A percentile compares a stretch with the other conserved stretches of the same genome.
Conservation (phyloP, 257 asterid genomes). For the Solanum phureja region DNA sequence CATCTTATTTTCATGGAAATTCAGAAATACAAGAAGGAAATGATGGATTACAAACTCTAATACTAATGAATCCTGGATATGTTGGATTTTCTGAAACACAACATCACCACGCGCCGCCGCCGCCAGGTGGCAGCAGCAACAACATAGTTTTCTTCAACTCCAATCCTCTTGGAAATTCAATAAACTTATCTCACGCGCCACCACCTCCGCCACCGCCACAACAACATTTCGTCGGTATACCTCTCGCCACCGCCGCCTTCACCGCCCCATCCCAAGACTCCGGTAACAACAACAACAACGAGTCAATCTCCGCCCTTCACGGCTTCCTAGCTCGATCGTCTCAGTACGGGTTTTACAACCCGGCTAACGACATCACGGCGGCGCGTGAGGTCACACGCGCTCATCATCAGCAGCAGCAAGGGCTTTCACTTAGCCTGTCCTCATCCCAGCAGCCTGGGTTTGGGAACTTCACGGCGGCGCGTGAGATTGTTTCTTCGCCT, state of each 20-base stretch:
- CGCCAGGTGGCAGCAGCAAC: slow-evolving; percentile 31
- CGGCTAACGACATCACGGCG: slow-evolving; percentile 21
- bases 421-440: slow-evolving; percentile 63
- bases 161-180: slow-evolving; percentile 20
- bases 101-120: slow-evolving; percentile 22
- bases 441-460: slow-evolving; percentile 54
- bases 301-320: slow-evolving; percentile 40
- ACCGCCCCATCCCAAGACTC: slow-evolving; percentile 15
- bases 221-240: slow-evolving; percentile 69
- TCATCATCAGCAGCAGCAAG: slow-evolving; percentile 31
- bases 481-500: slow-evolving; percentile 35
- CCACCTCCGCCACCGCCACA: slow-evolving; percentile 21
- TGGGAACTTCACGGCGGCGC: slow-evolving; percentile 30
- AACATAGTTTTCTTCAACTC: slow-evolving; percentile 62
- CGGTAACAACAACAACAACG: not conserved
- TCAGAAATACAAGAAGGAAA: slow-evolving; percentile 65
- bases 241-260: slow-evolving; percentile 18
- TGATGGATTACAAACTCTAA: slow-evolving; percentile 81
- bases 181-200: slow-evolving; percentile 49
- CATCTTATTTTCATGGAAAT: slow-evolving; percentile 77
- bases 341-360: slow-evolving; percentile 50
- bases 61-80: slow-evolving; percentile 87
- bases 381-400: slow-evolving; percentile 77
- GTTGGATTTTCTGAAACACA: slow-evolving; percentile 68
- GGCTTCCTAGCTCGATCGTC: slow-evolving; percentile 51